Conservation (phyloP, 2,329 filamentous ascomycete genomes). For the Nectriaceae sp. region DNA sequence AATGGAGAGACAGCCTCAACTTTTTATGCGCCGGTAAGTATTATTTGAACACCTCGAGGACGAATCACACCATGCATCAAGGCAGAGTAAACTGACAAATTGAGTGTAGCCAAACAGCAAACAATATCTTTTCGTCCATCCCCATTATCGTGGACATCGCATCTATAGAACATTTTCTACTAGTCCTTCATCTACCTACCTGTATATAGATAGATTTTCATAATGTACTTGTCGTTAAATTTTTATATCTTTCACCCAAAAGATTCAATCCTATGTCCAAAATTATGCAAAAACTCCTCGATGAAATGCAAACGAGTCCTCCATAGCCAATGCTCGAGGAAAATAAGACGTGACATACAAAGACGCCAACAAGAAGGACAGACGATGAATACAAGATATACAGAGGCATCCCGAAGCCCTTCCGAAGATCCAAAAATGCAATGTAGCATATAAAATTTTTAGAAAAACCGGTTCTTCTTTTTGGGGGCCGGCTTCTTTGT, state of each 20-base stretch:
- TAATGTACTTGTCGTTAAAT: constrained; percentile 24
- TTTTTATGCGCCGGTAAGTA: no score
- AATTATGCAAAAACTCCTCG: background rate
- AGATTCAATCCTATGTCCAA: constrained; percentile 14
- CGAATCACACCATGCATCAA: no score
- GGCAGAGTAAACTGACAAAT: no score
- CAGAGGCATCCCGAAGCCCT: background rate
- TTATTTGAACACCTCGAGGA: no score
- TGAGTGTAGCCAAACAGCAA: no score
- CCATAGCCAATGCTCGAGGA: background rate
- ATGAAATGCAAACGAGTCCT: background rate
- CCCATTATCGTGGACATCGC: constrained; percentile 24
- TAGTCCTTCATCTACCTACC: constrained; percentile 23
- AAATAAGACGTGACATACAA: constrained; percentile 2
- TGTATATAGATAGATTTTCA: constrained; percentile 28
- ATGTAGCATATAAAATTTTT: constrained; percentile 15
- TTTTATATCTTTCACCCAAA: constrained; percentile 15
- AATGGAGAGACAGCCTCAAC: no score
- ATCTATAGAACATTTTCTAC: constrained; percentile 27
- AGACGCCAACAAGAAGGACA: background rate
- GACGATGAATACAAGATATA: background rate
- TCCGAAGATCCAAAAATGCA: constrained; percentile 2
- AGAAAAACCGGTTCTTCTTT: constrained; percentile 47
- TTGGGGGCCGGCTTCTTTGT: constrained; percentile 34
- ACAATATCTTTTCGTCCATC: constrained; percentile 19